A percentile compares a stretch with the other conserved stretches of the same genome.
Conservation (phyloP, 305 asterid genomes). For the Coffea humblotiana region DNA sequence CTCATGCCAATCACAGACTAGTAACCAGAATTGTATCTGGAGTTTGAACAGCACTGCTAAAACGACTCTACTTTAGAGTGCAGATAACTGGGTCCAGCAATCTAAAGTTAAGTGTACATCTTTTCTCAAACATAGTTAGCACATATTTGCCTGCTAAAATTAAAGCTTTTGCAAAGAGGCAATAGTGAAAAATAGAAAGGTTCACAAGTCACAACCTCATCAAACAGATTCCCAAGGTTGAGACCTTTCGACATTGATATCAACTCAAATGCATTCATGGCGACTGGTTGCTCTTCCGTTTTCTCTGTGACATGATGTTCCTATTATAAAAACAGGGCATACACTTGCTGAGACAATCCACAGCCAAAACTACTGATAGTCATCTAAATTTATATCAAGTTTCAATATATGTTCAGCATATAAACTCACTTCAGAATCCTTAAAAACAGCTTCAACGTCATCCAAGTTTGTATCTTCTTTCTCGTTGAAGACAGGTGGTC, state of each 20-base stretch:
- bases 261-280: slow-evolving; percentile 94
- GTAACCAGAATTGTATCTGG: too few relatives aligned
- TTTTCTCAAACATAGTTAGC: too few relatives aligned
- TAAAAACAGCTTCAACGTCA: slow-evolving; percentile 89
- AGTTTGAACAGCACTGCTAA: too few relatives aligned
- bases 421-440: slow-evolving; percentile 66
- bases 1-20: too few relatives aligned
- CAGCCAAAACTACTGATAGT: background rate
- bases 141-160: too few relatives aligned
- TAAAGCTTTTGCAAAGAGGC: too few relatives aligned
- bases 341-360: slow-evolving; percentile 11
- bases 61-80: too few relatives aligned
- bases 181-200: background rate
- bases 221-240: slow-evolving; percentile 83
- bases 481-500: slow-evolving; percentile 69
- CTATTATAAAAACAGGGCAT: slow-evolving; percentile 32
- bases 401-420: background rate
- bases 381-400: background rate
- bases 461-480: slow-evolving; percentile 74
- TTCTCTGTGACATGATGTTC: slow-evolving; percentile 81
- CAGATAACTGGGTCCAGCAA: too few relatives aligned
- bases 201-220: slow-evolving; percentile 34
- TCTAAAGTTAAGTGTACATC: too few relatives aligned
- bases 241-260: slow-evolving; percentile 94
- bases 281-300: slow-evolving; percentile 69